Evolutionary conservation across 129 eudicot species (phyloP), one percentile per base, ranked within the genome.

Genomic region (Flaveria robusta): DNA sequence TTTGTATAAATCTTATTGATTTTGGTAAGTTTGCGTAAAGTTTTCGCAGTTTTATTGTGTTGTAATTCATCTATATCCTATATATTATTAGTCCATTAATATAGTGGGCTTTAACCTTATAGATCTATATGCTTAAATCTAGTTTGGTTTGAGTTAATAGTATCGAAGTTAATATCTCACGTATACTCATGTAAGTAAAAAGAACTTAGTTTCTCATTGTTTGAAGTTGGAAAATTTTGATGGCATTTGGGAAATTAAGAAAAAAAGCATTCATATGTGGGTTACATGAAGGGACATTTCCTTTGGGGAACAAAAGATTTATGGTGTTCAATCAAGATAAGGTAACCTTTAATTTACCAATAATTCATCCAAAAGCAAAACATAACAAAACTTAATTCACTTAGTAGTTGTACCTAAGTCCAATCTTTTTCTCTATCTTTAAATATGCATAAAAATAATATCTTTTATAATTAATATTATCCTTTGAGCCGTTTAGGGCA

Each of bases 261-360:
- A 59, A 46, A 56, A 29, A 13, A 13, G 24, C 39, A 43, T 56
- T 68, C 39, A 56, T 43, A 52, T 26, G 51, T 78, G 77, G 76
- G 49, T 43, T 77, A 29, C 76, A 69, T 69, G 24, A 55, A 55
- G 63, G 45, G 59, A 43, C 60, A 29, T 34, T 31, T 56, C 70
- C 45, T 69, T 59, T 70, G 62, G 71, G 76, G 71, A 78, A 69
- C 63, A 70, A 34, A 78, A 27, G 71, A 46, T 34, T 66, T 50
- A 66, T 78, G 82, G 82, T 70, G 82, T 70, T 70, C 59, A 78
- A 78, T 78, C 77, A 78, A 78, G 51, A 70, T 45, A 18, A 68
- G 45, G 51, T 71, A 50, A 19, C 29, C 82, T 63, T 78, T 31
- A 59, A 60, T 8, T 78, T 70, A 78, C 71, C 51, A 60, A 56